Percentiles rank a stretch among this genome's conserved stretches.
Conservation (phyloP, 208 protist species). For the Wallacemonas collosoma region DNA sequence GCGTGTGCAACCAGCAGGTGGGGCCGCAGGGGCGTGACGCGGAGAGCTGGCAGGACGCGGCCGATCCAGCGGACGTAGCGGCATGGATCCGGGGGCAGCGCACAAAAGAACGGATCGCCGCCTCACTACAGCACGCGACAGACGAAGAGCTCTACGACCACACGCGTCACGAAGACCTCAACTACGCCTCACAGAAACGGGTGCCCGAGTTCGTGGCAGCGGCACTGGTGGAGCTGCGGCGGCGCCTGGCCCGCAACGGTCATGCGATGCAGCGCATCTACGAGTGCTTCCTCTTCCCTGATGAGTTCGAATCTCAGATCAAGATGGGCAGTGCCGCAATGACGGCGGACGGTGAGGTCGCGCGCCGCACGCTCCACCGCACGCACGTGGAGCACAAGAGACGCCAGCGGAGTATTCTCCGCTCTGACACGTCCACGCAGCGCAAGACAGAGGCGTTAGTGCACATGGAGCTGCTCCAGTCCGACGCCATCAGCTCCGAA, state of each 20-base stretch:
- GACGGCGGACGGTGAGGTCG: neutral
- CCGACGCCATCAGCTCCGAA: slow-evolving; percentile 8
- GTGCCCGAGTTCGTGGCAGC: slow-evolving; percentile 29
- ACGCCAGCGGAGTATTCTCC: neutral
- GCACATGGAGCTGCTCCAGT: slow-evolving; percentile 30
- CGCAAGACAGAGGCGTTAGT: slow-evolving; percentile 18
- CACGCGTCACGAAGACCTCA: slow-evolving; percentile 8
- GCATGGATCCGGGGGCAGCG: slow-evolving; percentile 13
- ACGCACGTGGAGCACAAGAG: neutral
- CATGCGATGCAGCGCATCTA: slow-evolving; percentile 42
- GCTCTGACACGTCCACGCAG: neutral
- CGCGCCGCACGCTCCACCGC: slow-evolving; percentile 1
- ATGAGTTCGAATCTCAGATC: slow-evolving; percentile 19
- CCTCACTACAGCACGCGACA: slow-evolving; percentile 11
- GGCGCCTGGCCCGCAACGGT: slow-evolving; percentile 33
- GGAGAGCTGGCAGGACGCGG: no score
- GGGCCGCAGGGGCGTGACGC: neutral
- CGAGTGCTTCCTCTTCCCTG: slow-evolving; percentile 39
- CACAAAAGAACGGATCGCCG: neutral
- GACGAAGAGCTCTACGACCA: slow-evolving; percentile 17
- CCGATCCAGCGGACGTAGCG: slow-evolving; percentile 4
- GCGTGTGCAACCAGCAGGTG: no score
- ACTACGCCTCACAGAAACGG: slow-evolving; percentile 2
- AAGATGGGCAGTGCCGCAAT: slow-evolving; percentile 12
- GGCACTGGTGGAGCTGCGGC: slow-evolving; percentile 42